Conservation (phyloP, 192 early-diverging fungal genomes). For the Podila epigama region DNA sequence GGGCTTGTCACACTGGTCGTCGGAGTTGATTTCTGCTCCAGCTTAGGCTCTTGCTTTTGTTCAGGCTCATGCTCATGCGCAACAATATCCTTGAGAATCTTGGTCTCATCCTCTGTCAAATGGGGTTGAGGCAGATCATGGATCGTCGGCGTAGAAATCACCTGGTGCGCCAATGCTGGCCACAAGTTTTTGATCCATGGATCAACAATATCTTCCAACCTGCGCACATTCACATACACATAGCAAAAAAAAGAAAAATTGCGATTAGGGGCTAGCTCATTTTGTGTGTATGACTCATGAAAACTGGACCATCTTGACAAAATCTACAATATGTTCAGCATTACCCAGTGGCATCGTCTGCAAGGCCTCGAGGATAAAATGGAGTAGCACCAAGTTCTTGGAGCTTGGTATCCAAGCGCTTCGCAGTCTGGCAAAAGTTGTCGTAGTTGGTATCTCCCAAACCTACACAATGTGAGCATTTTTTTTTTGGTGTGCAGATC, state of each 20-base stretch:
- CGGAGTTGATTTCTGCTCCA: too few relatives aligned
- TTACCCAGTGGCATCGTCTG: slow-evolving; percentile 92
- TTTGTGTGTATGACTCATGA: too few relatives aligned
- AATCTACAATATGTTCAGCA: background rate
- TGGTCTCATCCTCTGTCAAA: slow-evolving; percentile 20
- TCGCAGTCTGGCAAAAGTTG: slow-evolving; percentile 90
- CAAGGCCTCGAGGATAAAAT: slow-evolving; percentile 82
- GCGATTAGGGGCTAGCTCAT: too few relatives aligned
- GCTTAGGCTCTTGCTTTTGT: too few relatives aligned
- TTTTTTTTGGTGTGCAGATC: too few relatives aligned
- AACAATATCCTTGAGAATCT: slow-evolving; percentile 22
- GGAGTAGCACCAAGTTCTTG: slow-evolving; percentile 74
- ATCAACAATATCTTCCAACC: slow-evolving; percentile 87
- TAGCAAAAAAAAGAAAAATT: background rate
- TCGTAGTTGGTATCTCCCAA: slow-evolving; percentile 96
- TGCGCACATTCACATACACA: slow-evolving; percentile 21
- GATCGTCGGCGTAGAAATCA: slow-evolving; percentile 16
- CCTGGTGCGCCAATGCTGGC: slow-evolving; percentile 64
- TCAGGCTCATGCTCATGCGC: slow-evolving; percentile 7
- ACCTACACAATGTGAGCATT: too few relatives aligned
- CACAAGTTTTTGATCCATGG: slow-evolving; percentile 91
- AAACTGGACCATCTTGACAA: too few relatives aligned
- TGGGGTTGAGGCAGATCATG: slow-evolving; percentile 28
- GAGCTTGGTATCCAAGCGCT: slow-evolving; percentile 80
- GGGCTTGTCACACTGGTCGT: too few relatives aligned